A percentile compares a stretch with the other conserved stretches of the same genome.
Evolutionary conservation across 2,329 filamentous ascomycete genomes (phyloP).

Genomic region (Akanthomyces dipterigenus): DNA sequence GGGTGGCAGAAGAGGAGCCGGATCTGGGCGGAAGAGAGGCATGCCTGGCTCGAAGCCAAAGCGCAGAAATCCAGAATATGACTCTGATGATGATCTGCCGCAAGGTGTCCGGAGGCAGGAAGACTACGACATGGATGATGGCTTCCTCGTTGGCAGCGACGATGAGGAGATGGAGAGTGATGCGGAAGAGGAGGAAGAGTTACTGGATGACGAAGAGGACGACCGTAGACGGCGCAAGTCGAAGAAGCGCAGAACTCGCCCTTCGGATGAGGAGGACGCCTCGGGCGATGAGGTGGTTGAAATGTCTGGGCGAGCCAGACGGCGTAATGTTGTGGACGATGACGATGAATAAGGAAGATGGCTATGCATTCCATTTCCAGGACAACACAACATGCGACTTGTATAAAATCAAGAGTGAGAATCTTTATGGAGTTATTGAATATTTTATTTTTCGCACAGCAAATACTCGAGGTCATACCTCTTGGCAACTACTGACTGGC

Average conservation of each 20-base stretch:
- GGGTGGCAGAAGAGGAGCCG: conserved; percentile 42
- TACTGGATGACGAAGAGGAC: conserved; percentile 41
- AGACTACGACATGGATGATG: conserved; percentile 74
- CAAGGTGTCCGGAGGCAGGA: conserved; percentile 57
- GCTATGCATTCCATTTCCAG: neutral
- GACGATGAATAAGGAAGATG: conserved; percentile 43
- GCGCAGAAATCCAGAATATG: conserved; percentile 57
- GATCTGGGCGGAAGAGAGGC: conserved; percentile 47
- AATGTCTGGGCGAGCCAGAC: conserved; percentile 39
- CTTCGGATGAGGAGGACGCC: conserved; percentile 43
- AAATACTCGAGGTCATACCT: neutral
- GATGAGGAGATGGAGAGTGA: conserved; percentile 59
- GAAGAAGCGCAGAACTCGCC: conserved; percentile 46
- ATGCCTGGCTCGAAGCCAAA: conserved; percentile 44
- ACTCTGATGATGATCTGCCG: conserved; percentile 68
- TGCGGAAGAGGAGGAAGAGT: conserved; percentile 54
- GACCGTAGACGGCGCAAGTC: conserved; percentile 36
- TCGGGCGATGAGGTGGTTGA: conserved; percentile 46
- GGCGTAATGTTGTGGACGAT: conserved; percentile 52
- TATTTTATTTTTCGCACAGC: neutral
- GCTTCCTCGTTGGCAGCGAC: conserved; percentile 69
- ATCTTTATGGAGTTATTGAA: conserved; percentile 15
- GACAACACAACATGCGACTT: conserved; percentile 6
- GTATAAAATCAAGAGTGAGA: conserved; percentile 13
- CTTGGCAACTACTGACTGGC: neutral